Base-by-base conservation (phyloP, 305 asterid species). In the Nicotiana rustica region DNA sequence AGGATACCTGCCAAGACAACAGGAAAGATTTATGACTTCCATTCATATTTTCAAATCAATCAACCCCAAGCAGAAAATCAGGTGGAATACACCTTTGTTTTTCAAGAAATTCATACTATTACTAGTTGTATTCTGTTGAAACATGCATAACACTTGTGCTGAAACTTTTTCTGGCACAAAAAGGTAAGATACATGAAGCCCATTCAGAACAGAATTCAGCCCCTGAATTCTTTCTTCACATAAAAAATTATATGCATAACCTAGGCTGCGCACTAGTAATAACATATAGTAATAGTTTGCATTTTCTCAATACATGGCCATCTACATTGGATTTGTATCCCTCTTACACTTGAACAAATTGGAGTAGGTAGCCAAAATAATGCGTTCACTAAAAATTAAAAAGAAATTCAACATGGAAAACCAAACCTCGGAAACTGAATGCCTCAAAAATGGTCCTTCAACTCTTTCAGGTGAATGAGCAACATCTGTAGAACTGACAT, bases 391-490 rank as follows among this genome's bases (percentile, higher is more conserved):
- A 14, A 59, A 38, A 21, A 44, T 47, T 47, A 19, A 36, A 35
- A 31, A 78, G 19, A 79, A 76, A 78, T 83, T 55, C 65, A 38
- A 21, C 31, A 49, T 55, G 65, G 77, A 78, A 76, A 61, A 52
- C 83, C 92, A 60, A 81, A 96, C 99, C 99, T 93, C 87, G 84
- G 84, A 83, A 85, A 95, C 99, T 76, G 94, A 89, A 76, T 89
- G 86, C 76, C 88, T 88, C 84, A 86, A 69, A 83, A 93, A 88
- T 82, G 98, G 95, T 64, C 99, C 99, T 89, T 91, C 78, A 76
- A 96, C 96, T 91, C 92, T 91, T 90, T 95, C 98, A 81, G 99
- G 99, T 60, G 91, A 89, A 88, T 92, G 91, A 78, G 86, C 80
- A 78, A 91, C 87, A 73, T 88, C 92, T 56, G 97, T 91, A 88